These are phyloP conservation scores for Leersia perrieri DNA, from an alignment of 176 grass and related monocot species.

Conservation along the genomic window DNA sequence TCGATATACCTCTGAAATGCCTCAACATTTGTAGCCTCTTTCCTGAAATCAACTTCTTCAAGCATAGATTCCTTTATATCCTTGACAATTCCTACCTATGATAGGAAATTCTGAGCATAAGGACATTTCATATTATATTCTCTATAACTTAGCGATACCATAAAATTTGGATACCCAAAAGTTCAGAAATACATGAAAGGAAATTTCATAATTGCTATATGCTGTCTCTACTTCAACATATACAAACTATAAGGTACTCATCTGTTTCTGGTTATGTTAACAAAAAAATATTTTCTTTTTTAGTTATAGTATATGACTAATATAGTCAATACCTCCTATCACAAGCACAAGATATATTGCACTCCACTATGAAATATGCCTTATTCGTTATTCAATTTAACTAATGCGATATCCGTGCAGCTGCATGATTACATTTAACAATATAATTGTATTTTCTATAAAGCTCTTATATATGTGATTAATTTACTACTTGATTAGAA, in stretches of 20 bases:
- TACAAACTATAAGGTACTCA: neutral
- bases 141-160: neutral
- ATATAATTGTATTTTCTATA: neutral
- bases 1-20: conserved; percentile 78
- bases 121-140: conserved; percentile 4
- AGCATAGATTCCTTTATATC: conserved; percentile 99
- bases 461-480: neutral
- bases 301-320: neutral
- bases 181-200: neutral
- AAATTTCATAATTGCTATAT: neutral
- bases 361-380: neutral
- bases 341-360: neutral
- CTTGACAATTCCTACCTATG: conserved; percentile 80
- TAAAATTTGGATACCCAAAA: neutral
- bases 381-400: neutral
- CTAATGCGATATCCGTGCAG: neutral
- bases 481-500: no score
- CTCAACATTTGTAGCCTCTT: conserved; percentile 89
- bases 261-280: neutral
- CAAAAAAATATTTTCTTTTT: no score
- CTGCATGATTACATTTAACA: neutral
- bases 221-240: neutral
- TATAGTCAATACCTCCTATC: neutral
- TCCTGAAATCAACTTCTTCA: conserved; percentile 97
- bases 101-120: neutral